These are phyloP conservation scores for Cyberlindnera mycetangii DNA, from an alignment of 805 yeast species.

Conservation along the genomic window DNA sequence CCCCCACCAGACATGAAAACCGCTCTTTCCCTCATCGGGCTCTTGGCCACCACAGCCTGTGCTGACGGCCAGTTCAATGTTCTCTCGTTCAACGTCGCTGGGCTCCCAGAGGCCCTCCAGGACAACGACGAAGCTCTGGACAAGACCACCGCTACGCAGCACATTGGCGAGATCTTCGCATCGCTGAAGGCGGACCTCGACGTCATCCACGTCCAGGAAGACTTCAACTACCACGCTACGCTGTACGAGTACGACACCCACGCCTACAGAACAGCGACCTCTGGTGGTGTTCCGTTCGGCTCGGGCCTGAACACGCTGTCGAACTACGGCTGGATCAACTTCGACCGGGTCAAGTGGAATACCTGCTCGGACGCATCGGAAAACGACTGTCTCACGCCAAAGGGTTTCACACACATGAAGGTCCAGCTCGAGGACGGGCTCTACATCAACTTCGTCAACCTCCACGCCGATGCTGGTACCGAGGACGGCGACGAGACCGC, in stretches of 20 bases:
- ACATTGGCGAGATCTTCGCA: slow-evolving; percentile 8
- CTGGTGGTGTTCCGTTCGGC: slow-evolving; percentile 13
- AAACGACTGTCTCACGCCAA: slow-evolving; percentile 13
- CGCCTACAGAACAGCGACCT: slow-evolving; percentile 12
- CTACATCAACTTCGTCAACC: slow-evolving; percentile 10
- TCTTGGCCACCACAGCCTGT: neutral
- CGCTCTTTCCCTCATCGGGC: neutral
- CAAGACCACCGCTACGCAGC: slow-evolving; percentile 8
- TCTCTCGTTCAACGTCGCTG: slow-evolving; percentile 14
- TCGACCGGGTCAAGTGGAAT: slow-evolving; percentile 10
- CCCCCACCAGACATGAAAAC: neutral
- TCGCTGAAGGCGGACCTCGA: slow-evolving; percentile 1
- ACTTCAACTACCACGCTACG: slow-evolving; percentile 13
- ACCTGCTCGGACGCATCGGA: slow-evolving; percentile 12
- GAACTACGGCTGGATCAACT: slow-evolving; percentile 11
- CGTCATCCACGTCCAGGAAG: slow-evolving; percentile 12
- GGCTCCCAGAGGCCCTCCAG: slow-evolving; percentile 10
- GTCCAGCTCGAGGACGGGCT: slow-evolving; percentile 7
- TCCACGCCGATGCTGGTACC: slow-evolving; percentile 14
- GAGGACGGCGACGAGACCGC: slow-evolving; percentile 11
- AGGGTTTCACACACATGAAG: slow-evolving; percentile 13
- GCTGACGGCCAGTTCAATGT: slow-evolving; percentile 7
- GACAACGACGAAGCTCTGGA: slow-evolving; percentile 9
- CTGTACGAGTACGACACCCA: slow-evolving; percentile 12
- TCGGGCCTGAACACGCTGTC: slow-evolving; percentile 12